These are phyloP conservation scores for Rhodotorula sp. DNA, from an alignment of 1,284 basidiomycete species.

Conservation along the genomic window DNA sequence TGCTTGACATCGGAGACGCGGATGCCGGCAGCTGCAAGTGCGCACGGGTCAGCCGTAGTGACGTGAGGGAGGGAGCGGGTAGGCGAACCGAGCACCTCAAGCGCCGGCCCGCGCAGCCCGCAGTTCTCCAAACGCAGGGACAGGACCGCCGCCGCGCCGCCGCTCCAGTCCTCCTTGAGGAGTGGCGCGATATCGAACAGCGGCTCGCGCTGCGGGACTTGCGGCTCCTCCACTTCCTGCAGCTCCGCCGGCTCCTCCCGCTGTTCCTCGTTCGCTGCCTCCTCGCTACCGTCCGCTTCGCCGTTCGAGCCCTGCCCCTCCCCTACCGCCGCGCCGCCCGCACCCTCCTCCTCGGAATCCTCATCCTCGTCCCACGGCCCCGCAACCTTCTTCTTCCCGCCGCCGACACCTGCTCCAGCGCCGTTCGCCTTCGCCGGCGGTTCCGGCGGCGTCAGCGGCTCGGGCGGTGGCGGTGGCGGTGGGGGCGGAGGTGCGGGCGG, in stretches of 20 bases:
- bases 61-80: neutral
- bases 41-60: neutral
- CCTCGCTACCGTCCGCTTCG: neutral
- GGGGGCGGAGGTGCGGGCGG: conserved; percentile 17
- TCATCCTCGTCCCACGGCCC: conserved; percentile 13
- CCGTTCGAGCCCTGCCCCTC: neutral
- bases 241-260: neutral
- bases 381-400: conserved; percentile 7
- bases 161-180: conserved; percentile 16
- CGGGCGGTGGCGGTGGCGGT: neutral
- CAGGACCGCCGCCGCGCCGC: conserved; percentile 24
- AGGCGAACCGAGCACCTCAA: conserved; percentile 73
- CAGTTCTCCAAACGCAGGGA: conserved; percentile 84
- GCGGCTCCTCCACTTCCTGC: neutral
- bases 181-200: conserved; percentile 43
- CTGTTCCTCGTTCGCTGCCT: neutral
- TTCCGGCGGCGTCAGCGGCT: neutral
- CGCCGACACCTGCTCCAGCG: neutral
- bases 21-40: conserved; percentile 67
- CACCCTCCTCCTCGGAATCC: conserved; percentile 3
- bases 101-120: conserved; percentile 65
- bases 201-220: conserved; percentile 41
- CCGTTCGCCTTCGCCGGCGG: neutral
- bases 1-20: conserved; percentile 79
- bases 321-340: neutral